Evolutionary conservation across 192 early-diverging fungal species (phyloP).

Genomic region (Chytriomyces hyalinus): DNA sequence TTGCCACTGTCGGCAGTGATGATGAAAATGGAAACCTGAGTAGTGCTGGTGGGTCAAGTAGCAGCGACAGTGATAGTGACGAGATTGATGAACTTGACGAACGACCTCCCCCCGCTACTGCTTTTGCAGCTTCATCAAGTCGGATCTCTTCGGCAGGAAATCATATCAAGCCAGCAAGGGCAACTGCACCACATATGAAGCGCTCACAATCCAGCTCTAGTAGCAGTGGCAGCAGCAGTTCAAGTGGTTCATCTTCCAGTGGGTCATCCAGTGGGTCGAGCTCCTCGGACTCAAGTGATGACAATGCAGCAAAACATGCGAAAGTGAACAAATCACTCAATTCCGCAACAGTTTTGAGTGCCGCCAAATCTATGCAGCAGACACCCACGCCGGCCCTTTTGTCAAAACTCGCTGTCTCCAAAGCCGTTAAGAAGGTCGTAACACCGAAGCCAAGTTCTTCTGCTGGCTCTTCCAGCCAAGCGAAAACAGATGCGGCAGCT

Average conservation of each 20-base stretch:
- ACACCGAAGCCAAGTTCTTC: background rate
- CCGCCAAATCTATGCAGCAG: background rate
- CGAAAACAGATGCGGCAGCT: background rate
- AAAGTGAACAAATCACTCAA: background rate
- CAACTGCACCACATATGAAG: background rate
- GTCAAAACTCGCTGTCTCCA: conserved; percentile 17
- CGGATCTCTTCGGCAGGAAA: background rate
- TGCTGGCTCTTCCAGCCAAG: background rate
- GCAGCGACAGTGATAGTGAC: background rate
- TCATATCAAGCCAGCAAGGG: background rate
- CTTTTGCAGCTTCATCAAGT: background rate
- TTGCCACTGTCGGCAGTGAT: background rate
- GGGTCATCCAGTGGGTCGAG: background rate
- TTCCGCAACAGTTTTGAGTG: conserved; percentile 1
- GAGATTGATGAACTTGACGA: conserved; percentile 19
- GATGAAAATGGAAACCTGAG: background rate
- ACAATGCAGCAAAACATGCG: background rate
- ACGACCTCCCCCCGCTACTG: background rate
- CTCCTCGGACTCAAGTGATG: background rate
- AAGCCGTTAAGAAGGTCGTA: background rate
- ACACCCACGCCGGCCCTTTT: background rate
- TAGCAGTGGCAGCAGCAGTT: conserved; percentile 13
- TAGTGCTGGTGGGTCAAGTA: background rate
- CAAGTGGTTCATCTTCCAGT: background rate
- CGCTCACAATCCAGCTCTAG: background rate